Percentiles rank a stretch among this genome's conserved stretches.
Conservation (phyloP, 1,284 basidiomycete species). For the Trametes hirsuta region DNA sequence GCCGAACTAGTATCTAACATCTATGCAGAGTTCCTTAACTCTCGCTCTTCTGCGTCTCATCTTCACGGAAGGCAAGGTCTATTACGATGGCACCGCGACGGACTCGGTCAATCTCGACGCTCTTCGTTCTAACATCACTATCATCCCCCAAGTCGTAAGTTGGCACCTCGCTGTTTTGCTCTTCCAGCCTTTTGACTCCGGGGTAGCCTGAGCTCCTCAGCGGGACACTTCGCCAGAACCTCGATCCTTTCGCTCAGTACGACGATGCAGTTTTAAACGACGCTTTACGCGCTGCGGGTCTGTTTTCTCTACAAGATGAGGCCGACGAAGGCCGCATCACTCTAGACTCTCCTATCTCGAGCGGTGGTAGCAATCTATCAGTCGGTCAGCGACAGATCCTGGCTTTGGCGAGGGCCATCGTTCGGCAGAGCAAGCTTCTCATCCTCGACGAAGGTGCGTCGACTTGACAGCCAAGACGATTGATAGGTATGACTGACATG, state of each 20-base stretch:
- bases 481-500: constrained; percentile 15
- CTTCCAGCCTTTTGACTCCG: background rate
- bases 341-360: constrained; percentile 38
- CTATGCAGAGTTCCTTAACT: constrained; percentile 46
- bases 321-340: constrained; percentile 34
- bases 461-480: no score
- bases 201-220: constrained; percentile 43
- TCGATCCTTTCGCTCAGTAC: constrained; percentile 53
- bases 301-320: constrained; percentile 35
- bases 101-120: constrained; percentile 63
- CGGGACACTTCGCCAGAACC: constrained; percentile 39
- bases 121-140: constrained; percentile 49
- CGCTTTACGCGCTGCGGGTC: constrained; percentile 36
- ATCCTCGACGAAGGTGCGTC: constrained; percentile 38
- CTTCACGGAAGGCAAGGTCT: constrained; percentile 48
- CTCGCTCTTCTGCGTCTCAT: constrained; percentile 49
- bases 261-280: constrained; percentile 47
- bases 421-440: constrained; percentile 37
- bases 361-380: constrained; percentile 43
- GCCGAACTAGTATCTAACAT: constrained; percentile 9
- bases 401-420: constrained; percentile 40
- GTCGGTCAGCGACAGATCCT: constrained; percentile 45
- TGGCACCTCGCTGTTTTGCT: constrained; percentile 2
- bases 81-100: constrained; percentile 38
- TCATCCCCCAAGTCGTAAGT: constrained; percentile 44